Percentiles rank a stretch among this genome's conserved stretches.
Evolutionary conservation across 805 yeast species (phyloP).

Genomic region (Wickerhamomyces pijperi): DNA sequence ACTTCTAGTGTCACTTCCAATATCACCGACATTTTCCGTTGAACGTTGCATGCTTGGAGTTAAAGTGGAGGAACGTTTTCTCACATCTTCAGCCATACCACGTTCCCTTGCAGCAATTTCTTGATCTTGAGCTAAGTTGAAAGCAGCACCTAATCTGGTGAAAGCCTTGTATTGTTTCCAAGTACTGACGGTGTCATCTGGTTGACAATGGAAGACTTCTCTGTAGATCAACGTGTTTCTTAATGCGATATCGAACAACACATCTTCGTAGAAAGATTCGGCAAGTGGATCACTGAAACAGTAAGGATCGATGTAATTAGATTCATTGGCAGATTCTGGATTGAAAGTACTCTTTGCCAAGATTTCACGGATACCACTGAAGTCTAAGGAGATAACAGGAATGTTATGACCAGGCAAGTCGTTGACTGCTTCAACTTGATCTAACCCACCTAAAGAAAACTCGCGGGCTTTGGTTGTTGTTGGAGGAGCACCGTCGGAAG

Average conservation of each 20-base stretch:
- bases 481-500: background rate
- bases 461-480: background rate
- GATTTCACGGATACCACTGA: constrained; percentile 29
- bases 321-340: constrained; percentile 23
- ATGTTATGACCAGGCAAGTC: constrained; percentile 18
- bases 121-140: constrained; percentile 25
- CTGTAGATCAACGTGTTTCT: constrained; percentile 76
- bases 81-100: background rate
- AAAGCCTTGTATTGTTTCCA: constrained; percentile 85
- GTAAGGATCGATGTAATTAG: constrained; percentile 72
- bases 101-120: constrained; percentile 10
- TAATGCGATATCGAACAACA: constrained; percentile 76
- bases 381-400: constrained; percentile 33
- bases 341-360: constrained; percentile 15
- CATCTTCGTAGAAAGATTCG: constrained; percentile 72
- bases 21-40: background rate
- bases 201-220: constrained; percentile 85
- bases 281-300: constrained; percentile 79
- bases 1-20: background rate
- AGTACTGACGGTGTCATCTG: constrained; percentile 79
- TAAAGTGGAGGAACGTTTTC: background rate
- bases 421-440: constrained; percentile 6
- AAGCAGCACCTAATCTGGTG: constrained; percentile 49
- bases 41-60: background rate
- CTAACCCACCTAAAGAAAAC: background rate